Evolutionary conservation across 306 rosid genomes (phyloP), one percentile per base, ranked within the genome.

Genomic region (Gastrolobium villosum): DNA sequence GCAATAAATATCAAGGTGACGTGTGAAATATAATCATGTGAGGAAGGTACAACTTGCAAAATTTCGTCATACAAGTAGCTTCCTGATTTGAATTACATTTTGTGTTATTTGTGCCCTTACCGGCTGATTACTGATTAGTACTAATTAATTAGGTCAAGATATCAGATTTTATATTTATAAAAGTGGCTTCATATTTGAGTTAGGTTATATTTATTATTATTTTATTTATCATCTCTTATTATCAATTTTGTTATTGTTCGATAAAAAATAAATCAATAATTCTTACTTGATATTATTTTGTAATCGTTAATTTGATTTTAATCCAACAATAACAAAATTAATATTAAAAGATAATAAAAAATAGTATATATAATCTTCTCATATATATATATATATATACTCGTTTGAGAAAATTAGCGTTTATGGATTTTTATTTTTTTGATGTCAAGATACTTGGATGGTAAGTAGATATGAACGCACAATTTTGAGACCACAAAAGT

Each of bases 11-110:
- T 20, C 26, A 20, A 20, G 8, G n/a, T 57, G 75, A 86, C 90
- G 88, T 86, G 79, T 54, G 65, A 43, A 37, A 30, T 31, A 28
- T 32, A 77, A 76, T 49, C 80, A 84, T 78, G 87, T 43, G 70
- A 72, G 54, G 66, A 76, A 40, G 75, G 46, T 67, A 74, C 74
- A 45, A 49, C 43, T 77, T 62, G 77, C 44, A 10, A 15, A 36
- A 70, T 54, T 66, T 43, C 37, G 15, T 37, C 20, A 64, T 57
- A 59, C 1, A 74, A 59, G 80, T 31, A 39, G 30, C 74, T 40
- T 78, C 64, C 40, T 13, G 26, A 69, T 32, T 46, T 70, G 30
- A 79, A 81, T 45, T 20, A 55, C 56, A 52, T 63, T 49, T 60
- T 77, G 50, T 15, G 34, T 39, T 48, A 15, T 49, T 5, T 1